Base-by-base conservation (phyloP, 768 basidiomycete species). In the Boletus speciosus region DNA sequence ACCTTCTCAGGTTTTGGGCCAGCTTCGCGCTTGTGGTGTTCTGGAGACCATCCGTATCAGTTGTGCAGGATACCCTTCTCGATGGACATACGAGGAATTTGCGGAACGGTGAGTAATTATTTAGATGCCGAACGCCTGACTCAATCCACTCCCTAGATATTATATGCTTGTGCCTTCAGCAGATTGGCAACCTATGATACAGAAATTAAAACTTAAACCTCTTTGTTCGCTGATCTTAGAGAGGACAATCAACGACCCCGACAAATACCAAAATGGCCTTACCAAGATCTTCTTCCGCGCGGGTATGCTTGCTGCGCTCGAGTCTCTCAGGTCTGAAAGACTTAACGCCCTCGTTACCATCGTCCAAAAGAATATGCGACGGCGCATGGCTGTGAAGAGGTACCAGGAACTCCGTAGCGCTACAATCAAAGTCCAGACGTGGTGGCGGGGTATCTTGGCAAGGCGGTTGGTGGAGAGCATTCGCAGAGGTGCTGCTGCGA, bases 231-330 rank as follows among this genome's bases (percentile, higher is more conserved):
- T 83, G 35, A 95, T 99, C 63, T 78, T 98, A 29, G 81, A 87
- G 54, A 84, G 79, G 65, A 94, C 93, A 0, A 90, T 98, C 67
- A 86, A 87, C 36, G 97, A 98, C 59, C 81, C 86, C 7, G 95
- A 98, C 78, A 98, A 96, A 78, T 97, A 94, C 72, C 97, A 99
- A 73, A 86, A 86, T 65, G 97, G 97, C 62, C 80, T 94, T 29
- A 98, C 92, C 27, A 99, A 99, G 75, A 98, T 99, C 61, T 99
- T 99, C 77, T 98, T 99, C 81, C 85, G 97, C 56, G 95, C 97
- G 12, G 97, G 97, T 59, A 98, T 98, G 93, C 86, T 99, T 51
- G 96, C 97, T 27, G 89, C 90, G 6, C 79, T 99, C 42, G 97
- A 99, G 73, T 84, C 91, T 15, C 78, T 95, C 51, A 90, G 97